These are phyloP conservation scores for Trichoderma arundinaceum DNA, from an alignment of 2,329 filamentous ascomycete species.

Conservation along the genomic window DNA sequence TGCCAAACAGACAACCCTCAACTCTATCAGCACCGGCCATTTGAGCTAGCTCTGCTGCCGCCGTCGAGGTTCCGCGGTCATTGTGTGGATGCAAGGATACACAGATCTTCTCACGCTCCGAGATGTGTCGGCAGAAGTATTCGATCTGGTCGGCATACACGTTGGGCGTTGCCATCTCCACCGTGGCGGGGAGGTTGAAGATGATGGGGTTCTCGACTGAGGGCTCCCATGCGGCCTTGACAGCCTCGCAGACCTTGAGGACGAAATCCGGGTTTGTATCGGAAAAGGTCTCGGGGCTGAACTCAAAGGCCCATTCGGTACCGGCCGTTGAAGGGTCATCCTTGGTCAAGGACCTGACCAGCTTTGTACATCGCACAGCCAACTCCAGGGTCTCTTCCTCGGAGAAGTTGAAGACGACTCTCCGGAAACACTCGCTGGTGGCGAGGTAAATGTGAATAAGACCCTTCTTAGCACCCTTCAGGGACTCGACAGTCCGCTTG, in stretches of 20 bases:
- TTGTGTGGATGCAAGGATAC: constrained; percentile 95
- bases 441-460: constrained; percentile 96
- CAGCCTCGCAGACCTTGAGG: constrained; percentile 84
- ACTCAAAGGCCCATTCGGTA: constrained; percentile 79
- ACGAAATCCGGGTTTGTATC: constrained; percentile 86
- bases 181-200: constrained; percentile 95
- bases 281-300: constrained; percentile 87
- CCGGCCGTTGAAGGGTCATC: constrained; percentile 63
- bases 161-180: constrained; percentile 94
- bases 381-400: constrained; percentile 81
- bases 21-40: constrained; percentile 97
- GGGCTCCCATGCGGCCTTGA: constrained; percentile 92
- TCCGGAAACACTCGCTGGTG: constrained; percentile 93
- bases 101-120: constrained; percentile 82
- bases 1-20: constrained; percentile 88
- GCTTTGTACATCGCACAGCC: constrained; percentile 84
- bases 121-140: constrained; percentile 87
- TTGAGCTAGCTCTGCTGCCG: constrained; percentile 88
- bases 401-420: constrained; percentile 85
- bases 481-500: constrained; percentile 82
- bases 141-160: constrained; percentile 96
- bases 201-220: constrained; percentile 81
- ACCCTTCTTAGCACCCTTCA: constrained; percentile 89
- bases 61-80: constrained; percentile 87
- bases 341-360: constrained; percentile 89